Evolutionary conservation across 495 filamentous ascomycete species (phyloP), one percentile per base, ranked within the genome.

Genomic region (Usnea hakonensis): DNA sequence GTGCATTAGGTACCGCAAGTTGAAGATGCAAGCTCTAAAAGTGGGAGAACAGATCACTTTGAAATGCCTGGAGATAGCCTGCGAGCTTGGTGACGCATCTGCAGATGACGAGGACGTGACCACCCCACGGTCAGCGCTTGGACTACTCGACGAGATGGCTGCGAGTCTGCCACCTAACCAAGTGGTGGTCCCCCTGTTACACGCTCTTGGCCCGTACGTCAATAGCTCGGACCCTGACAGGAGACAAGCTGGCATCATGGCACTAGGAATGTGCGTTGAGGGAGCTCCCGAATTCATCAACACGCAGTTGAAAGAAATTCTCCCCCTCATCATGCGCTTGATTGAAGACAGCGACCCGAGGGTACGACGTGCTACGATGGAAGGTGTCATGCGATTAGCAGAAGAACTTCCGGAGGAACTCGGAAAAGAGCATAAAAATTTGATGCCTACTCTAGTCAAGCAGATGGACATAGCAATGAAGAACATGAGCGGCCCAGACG

Each of bases 261-360:
- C 94, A 10, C 79, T 98, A 6, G 94, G 93, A 59, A 95, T 90
- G 78, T 91, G 89, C 68, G 94, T 96, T 57, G 94, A 98, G 76
- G 94, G 94, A 65, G 95, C 94, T 40, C 94, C 94, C 10, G 94
- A 97, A 68, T 97, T 97, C 75, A 87, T 97, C 68, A 88, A 87
- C 63, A 94, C 90, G 11, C 91, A 97, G 78, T 82, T 95, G 69
- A 80, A 85, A 69, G 83, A 86, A 64, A 87, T 96, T 70, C 86
- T 97, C 74, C 95, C 94, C 41, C 80, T 89, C 61, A 85, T 97
- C 61, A 79, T 97, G 50, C 85, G 85, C 70, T 83, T 98, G 10
- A 83, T 98, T 23, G 86, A 88, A 67, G 94, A 98, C 67, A 79
- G 81, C 6, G 90, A 90, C 57, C 76, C 84, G 65, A 85, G 86